phyloP scores from a whole-genome alignment of 208 protist genomes.

The Porcisia hertigi region DNA sequence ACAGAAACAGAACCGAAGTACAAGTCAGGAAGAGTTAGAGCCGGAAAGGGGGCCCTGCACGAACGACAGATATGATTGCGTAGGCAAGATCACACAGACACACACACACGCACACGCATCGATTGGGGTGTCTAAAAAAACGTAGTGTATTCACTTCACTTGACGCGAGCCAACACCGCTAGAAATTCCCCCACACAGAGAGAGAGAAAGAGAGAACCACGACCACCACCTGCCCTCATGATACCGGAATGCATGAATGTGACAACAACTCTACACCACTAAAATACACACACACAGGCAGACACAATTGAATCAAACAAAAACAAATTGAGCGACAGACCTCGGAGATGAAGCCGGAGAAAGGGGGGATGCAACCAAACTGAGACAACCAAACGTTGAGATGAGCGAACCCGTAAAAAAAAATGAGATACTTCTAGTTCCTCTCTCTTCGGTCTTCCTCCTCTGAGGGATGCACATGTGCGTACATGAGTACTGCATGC shows the following conservation, averaged over 20 bases:
- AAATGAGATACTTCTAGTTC: no score
- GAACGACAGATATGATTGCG: not conserved
- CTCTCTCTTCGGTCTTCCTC: no score
- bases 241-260: not conserved
- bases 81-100: not conserved
- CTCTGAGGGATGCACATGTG: no score
- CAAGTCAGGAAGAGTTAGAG: not conserved
- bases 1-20: constrained; percentile 4
- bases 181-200: not conserved
- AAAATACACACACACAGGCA: not conserved
- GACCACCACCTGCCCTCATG: not conserved
- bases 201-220: not conserved
- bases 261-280: no score
- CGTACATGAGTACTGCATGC: not conserved
- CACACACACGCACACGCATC: not conserved
- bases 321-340: not conserved
- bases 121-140: no score
- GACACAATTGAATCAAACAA: constrained; percentile 1
- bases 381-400: not conserved
- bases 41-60: not conserved
- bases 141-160: no score
- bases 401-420: not conserved
- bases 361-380: not conserved
- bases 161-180: not conserved
- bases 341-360: no score